These are phyloP conservation scores for Sporisorium reilianum DNA, from an alignment of 1,284 basidiomycete genomes.

Conservation along the genomic window DNA sequence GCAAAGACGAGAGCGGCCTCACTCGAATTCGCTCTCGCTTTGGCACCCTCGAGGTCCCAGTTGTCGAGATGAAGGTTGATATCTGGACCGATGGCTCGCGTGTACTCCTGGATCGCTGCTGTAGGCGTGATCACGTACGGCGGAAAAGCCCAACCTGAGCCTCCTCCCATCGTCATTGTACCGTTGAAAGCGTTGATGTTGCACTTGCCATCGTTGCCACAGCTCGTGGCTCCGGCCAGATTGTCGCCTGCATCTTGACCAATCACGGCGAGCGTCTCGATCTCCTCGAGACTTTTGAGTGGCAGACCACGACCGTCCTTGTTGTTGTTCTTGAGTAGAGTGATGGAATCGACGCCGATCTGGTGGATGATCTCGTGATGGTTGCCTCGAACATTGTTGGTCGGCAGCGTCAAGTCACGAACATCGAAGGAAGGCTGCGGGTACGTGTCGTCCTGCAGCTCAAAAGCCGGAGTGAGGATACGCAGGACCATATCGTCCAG, in stretches of 20 bases:
- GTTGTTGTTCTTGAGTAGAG: constrained; percentile 60
- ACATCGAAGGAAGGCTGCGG: constrained; percentile 50
- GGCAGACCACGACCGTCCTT: constrained; percentile 32
- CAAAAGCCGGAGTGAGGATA: constrained; percentile 60
- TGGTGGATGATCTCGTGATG: constrained; percentile 54
- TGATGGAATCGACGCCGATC: constrained; percentile 54
- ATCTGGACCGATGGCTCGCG: constrained; percentile 17
- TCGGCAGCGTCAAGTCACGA: constrained; percentile 27
- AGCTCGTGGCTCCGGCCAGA: constrained; percentile 34
- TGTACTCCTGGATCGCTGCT: constrained; percentile 40
- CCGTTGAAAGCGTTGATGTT: constrained; percentile 47
- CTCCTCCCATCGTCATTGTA: constrained; percentile 65
- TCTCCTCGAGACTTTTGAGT: constrained; percentile 26
- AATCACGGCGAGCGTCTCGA: constrained; percentile 38
- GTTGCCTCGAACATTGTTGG: constrained; percentile 54
- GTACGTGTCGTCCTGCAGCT: constrained; percentile 43
- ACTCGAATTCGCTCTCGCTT: constrained; percentile 39
- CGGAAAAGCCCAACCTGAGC: constrained; percentile 71
- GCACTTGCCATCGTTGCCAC: constrained; percentile 30
- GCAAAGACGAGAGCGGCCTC: constrained; percentile 76
- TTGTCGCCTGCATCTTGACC: constrained; percentile 46
- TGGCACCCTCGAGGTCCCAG: constrained; percentile 38
- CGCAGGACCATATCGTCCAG: constrained; percentile 70
- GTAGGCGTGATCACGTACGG: constrained; percentile 53
- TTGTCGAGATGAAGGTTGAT: constrained; percentile 45